These are phyloP conservation scores for Hawksworthiomyces lignivorus DNA, from an alignment of 2,329 filamentous ascomycete genomes.

Conservation along the genomic window DNA sequence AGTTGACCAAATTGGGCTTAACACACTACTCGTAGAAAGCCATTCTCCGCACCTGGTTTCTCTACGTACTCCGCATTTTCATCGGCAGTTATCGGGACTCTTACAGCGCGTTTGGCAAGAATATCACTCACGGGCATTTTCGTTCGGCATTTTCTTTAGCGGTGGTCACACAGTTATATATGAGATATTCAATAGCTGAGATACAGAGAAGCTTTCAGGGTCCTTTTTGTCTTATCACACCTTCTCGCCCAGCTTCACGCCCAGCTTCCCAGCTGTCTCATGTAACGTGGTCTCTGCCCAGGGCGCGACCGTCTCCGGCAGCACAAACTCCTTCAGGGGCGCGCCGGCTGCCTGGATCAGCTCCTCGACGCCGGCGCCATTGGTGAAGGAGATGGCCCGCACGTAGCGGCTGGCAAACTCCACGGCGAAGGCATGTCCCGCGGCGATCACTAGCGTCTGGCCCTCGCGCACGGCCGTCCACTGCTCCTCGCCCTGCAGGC, in stretches of 20 bases:
- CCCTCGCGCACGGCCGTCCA: background rate
- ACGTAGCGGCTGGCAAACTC: conserved; percentile 1
- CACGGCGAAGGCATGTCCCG: conserved; percentile 1
- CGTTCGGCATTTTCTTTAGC: too few relatives aligned
- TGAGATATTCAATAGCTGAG: too few relatives aligned
- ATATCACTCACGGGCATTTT: too few relatives aligned
- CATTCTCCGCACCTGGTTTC: too few relatives aligned
- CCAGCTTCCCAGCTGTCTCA: background rate
- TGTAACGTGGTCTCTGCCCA: background rate
- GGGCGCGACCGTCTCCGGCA: background rate
- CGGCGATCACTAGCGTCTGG: background rate
- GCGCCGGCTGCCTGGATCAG: background rate
- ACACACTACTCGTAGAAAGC: too few relatives aligned
- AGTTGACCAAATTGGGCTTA: too few relatives aligned
- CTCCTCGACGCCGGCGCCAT: background rate
- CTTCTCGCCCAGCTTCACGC: background rate
- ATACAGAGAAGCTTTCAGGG: too few relatives aligned
- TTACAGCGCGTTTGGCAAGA: too few relatives aligned
- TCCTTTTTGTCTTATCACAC: too few relatives aligned
- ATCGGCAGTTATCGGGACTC: too few relatives aligned
- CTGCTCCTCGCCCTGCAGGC: background rate
- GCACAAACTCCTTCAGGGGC: background rate
- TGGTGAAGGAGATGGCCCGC: conserved; percentile 1
- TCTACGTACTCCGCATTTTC: too few relatives aligned
- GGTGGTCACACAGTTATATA: too few relatives aligned